Evolutionary conservation across 305 asterid species (phyloP), one percentile per base, ranked within the genome.

Genomic region (Fraxinus greggii): DNA sequence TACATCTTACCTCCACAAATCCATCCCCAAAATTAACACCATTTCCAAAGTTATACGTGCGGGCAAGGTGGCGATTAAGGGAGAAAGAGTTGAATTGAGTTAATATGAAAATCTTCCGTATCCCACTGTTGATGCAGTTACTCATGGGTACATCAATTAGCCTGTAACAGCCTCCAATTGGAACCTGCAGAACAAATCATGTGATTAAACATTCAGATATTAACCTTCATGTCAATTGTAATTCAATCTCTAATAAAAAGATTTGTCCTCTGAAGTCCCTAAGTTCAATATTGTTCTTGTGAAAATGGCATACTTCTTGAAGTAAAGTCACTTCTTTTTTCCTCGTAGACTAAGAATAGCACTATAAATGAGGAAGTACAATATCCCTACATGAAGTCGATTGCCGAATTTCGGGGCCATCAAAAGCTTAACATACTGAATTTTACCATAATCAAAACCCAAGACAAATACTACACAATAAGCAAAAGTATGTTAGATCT

Each of bases 91-190:
- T 96, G 89, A 90, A 96, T 89, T 96, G 99, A 33, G 98, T 96
- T 80, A 96, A 80, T 26, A 96, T 91, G 90, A 94, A 96, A 65
- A 94, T 94, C 86, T 93, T 96, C 54, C 92, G 84, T 79, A 94
- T 92, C 86, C 98, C 98, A 75, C 99, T 94, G 87, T 96, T 96
- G 84, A 96, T 96, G 91, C 98, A 96, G 90, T 94, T 96, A 84
- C 98, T 94, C 99, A 96, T 93, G 0, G 98, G 98, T 17, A 94
- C 96, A 86, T 96, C 99, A 73, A 96, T 96, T 8, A 94, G 90
- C 89, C 99, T 87, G 80, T 96, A 96, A 84, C 98, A 93, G 40
- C 99, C 99, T 59, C 99, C 98, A 81, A 94, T 90, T 0, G 98
- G 98, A 56, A 96, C 99, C 99, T 94, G 90, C 80, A 75, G 9